Evolutionary conservation across 163 green algal species (phyloP).

Genomic region (Smithsoniella earleae): DNA sequence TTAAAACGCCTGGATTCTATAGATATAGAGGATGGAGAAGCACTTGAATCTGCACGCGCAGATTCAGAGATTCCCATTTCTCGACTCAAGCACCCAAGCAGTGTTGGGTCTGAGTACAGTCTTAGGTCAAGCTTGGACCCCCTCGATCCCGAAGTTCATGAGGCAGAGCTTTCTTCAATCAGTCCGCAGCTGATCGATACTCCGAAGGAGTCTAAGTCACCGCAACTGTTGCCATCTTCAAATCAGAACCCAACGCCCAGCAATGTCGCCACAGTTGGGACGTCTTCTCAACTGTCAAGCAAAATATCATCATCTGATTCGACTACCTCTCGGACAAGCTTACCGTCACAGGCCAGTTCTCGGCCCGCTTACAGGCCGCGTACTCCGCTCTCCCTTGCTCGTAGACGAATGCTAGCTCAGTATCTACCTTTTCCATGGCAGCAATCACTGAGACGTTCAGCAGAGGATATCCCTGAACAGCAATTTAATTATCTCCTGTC

Average conservation of each 20-base stretch:
- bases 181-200: not conserved
- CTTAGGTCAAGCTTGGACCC: not conserved
- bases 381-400: slow-evolving; percentile 12
- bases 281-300: not conserved
- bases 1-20: too few species aligned
- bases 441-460: not conserved
- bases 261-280: not conserved
- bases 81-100: not conserved
- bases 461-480: slow-evolving; percentile 27
- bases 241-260: not conserved
- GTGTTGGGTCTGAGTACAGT: not conserved
- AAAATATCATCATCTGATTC: not conserved
- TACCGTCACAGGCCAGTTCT: not conserved
- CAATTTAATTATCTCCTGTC: slow-evolving; percentile 29
- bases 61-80: not conserved
- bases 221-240: not conserved
- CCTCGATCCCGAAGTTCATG: not conserved
- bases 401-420: slow-evolving; percentile 25
- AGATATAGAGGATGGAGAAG: slow-evolving; percentile 16
- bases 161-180: not conserved
- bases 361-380: slow-evolving; percentile 11
- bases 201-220: not conserved
- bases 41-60: slow-evolving; percentile 6
- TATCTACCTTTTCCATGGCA: slow-evolving; percentile 14
- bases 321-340: not conserved